These are phyloP conservation scores for Dioscorea alata DNA, from an alignment of 106 monocot genomes.

Conservation along the genomic window DNA sequence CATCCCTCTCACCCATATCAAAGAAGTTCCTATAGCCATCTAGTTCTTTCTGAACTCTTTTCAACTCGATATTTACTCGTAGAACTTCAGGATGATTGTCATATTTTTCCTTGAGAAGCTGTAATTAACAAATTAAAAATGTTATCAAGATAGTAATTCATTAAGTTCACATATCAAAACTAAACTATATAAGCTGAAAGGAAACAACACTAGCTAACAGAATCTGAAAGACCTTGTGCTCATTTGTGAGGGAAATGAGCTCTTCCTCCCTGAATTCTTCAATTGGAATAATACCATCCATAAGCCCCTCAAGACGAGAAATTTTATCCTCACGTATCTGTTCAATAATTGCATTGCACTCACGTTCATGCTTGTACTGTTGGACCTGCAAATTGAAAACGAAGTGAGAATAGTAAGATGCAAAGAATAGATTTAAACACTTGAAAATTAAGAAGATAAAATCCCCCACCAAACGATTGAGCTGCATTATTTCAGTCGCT, in stretches of 20 bases:
- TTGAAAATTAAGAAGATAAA: neutral
- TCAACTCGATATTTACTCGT: constrained; percentile 62
- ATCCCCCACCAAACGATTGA: constrained; percentile 68
- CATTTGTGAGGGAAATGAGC: constrained; percentile 60
- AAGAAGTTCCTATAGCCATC: constrained; percentile 67
- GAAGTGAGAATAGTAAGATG: neutral
- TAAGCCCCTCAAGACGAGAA: constrained; percentile 78
- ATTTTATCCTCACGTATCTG: constrained; percentile 81
- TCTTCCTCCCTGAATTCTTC: constrained; percentile 95
- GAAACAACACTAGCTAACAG: neutral
- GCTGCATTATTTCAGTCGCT: constrained; percentile 72
- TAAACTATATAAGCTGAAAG: neutral
- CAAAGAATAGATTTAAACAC: neutral
- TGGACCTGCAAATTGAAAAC: constrained; percentile 48
- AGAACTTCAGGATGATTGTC: constrained; percentile 92
- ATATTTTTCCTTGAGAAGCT: constrained; percentile 81
- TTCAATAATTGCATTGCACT: constrained; percentile 80
- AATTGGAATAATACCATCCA: constrained; percentile 82
- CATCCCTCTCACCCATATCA: constrained; percentile 81
- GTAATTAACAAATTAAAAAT: constrained; percentile 2
- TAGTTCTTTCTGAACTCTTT: constrained; percentile 75
- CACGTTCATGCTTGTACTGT: constrained; percentile 97
- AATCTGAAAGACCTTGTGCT: constrained; percentile 62
- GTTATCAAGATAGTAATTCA: neutral
- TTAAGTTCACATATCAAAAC: neutral